phyloP scores from a whole-genome alignment of 345 rosid species.

The Syzygium grande region DNA sequence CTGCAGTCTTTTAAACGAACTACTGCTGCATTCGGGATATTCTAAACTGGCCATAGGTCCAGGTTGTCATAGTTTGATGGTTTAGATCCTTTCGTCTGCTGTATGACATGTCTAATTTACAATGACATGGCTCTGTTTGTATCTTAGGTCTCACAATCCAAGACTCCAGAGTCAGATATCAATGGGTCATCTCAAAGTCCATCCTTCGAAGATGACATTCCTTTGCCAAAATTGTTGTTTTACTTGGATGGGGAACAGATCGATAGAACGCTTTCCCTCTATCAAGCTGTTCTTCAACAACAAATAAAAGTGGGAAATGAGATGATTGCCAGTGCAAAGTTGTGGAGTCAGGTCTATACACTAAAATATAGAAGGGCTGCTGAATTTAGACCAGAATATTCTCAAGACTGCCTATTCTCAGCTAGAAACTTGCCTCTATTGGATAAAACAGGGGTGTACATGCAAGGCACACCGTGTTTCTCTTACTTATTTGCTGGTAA shows the following conservation, averaged over 20 bases:
- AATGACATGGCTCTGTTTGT: not conserved
- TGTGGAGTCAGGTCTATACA: constrained; percentile 57
- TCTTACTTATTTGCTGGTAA: constrained; percentile 41
- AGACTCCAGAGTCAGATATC: constrained; percentile 7
- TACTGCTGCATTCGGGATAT: not conserved
- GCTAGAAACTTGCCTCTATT: constrained; percentile 5
- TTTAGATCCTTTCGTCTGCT: not conserved
- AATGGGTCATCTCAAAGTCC: constrained; percentile 11
- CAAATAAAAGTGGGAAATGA: constrained; percentile 49
- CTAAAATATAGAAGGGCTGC: constrained; percentile 49
- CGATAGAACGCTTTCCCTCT: constrained; percentile 46
- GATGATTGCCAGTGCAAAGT: constrained; percentile 26
- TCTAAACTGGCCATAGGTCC: not conserved
- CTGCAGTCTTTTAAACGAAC: not conserved
- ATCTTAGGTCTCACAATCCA: constrained; percentile 4
- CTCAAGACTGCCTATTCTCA: constrained; percentile 10
- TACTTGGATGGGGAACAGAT: constrained; percentile 60
- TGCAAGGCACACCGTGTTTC: constrained; percentile 31
- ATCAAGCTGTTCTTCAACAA: constrained; percentile 77
- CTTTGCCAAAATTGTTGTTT: constrained; percentile 41
- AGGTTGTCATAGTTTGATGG: not conserved
- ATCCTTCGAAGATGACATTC: constrained; percentile 21
- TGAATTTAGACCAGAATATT: constrained; percentile 15
- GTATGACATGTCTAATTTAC: not conserved
- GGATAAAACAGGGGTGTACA: constrained; percentile 10